A percentile compares a stretch with the other conserved stretches of the same genome.
Conservation (phyloP, 257 asterid species). For the Schizonepeta tenuifolia region DNA sequence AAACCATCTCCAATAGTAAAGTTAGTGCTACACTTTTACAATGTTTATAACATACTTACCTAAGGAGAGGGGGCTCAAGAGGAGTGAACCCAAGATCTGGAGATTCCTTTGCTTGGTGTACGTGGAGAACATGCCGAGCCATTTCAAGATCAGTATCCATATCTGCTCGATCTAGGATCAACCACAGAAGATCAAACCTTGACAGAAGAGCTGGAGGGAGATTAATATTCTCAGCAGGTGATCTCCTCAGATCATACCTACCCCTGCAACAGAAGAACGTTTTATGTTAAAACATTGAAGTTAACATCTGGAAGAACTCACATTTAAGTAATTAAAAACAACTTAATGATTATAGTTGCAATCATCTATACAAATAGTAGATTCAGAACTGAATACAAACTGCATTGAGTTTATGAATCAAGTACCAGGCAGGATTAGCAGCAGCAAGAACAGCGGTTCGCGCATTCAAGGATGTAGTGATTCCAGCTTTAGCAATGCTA, state of each 20-base stretch:
- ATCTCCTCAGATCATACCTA: conserved; percentile 92
- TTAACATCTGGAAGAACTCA: conserved; percentile 21
- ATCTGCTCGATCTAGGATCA: conserved; percentile 97
- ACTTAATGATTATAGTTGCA: background rate
- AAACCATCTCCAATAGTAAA: conserved; percentile 11
- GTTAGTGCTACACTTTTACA: background rate
- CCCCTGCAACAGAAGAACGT: conserved; percentile 61
- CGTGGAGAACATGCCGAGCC: conserved; percentile 99
- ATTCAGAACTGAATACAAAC: background rate
- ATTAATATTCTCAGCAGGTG: conserved; percentile 98
- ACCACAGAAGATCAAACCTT: conserved; percentile 96
- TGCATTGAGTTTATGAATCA: conserved; percentile 29
- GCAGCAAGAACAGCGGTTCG: conserved; percentile 99
- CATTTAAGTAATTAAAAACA: background rate
- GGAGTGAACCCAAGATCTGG: conserved; percentile 99
- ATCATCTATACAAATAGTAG: background rate
- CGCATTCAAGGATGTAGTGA: conserved; percentile 97
- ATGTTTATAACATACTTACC: conserved; percentile 50
- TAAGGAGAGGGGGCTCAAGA: conserved; percentile 90
- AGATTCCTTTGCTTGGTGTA: conserved; percentile 92
- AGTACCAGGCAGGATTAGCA: conserved; percentile 99
- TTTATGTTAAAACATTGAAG: conserved; percentile 1
- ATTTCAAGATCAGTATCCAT: conserved; percentile 97
- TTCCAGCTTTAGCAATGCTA: conserved; percentile 99
- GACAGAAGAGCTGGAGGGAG: conserved; percentile 99